Evolutionary conservation across 148 eudicot species (phyloP).

Genomic region (Chenopodium suecicum): DNA sequence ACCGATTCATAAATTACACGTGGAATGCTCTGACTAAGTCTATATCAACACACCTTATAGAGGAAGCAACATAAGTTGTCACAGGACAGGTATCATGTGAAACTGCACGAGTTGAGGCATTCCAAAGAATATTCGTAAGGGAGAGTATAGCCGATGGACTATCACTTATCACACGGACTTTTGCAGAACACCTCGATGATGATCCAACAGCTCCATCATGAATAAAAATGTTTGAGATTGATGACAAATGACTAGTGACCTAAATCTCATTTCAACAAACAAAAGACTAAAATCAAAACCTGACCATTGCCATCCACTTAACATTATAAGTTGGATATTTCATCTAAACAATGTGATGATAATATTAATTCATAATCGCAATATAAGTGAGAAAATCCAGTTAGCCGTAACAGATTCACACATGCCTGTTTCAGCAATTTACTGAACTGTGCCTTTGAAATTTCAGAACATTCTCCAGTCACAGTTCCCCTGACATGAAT

Average conservation of each 20-base stretch:
- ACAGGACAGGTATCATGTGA: constrained; percentile 14
- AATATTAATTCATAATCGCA: not conserved
- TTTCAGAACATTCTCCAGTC: not conserved
- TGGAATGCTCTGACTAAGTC: not conserved
- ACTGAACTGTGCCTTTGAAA: constrained; percentile 14
- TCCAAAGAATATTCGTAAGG: constrained; percentile 13
- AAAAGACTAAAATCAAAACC: not conserved
- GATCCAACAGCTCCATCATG: constrained; percentile 19
- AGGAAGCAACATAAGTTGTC: constrained; percentile 10
- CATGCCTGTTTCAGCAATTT: constrained; percentile 16
- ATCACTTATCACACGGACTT: constrained; percentile 12
- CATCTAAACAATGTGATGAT: not conserved
- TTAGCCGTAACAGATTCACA: not conserved
- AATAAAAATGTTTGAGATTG: constrained; percentile 11
- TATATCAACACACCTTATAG: constrained; percentile 8
- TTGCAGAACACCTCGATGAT: constrained; percentile 5
- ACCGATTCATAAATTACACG: not conserved
- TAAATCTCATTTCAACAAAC: not conserved
- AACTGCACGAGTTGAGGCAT: constrained; percentile 15
- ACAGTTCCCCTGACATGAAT: constrained; percentile 5
- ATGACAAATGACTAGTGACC: constrained; percentile 19
- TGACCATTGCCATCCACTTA: not conserved
- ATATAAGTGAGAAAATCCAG: not conserved
- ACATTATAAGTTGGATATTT: not conserved
- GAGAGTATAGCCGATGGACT: constrained; percentile 13